A percentile compares a stretch with the other conserved stretches of the same genome.
phyloP scores from a whole-genome alignment of 2,329 filamentous ascomycete genomes.

The Monosporascus sp. region DNA sequence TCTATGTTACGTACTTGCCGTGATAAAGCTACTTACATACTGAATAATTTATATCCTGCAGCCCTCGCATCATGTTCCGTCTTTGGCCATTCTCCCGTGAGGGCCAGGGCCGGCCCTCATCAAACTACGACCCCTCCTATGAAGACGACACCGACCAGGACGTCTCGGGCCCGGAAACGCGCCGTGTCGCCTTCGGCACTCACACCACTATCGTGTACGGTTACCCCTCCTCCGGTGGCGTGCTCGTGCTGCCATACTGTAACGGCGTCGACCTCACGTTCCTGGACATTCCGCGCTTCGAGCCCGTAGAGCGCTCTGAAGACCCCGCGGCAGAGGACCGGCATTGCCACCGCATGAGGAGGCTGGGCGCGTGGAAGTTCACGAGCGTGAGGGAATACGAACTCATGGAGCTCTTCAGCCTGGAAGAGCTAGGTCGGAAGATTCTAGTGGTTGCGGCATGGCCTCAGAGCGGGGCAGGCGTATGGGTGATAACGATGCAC shows the following conservation, averaged over 20 bases:
- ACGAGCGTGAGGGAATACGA: not conserved
- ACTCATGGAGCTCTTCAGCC: too few relatives aligned
- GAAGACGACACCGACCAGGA: not conserved
- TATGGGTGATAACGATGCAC: conserved; percentile 6
- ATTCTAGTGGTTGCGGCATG: conserved; percentile 7
- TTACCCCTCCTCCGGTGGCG: conserved; percentile 4
- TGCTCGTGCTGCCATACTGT: conserved; percentile 5
- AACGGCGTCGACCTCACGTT: conserved; percentile 7
- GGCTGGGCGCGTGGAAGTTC: conserved; percentile 5
- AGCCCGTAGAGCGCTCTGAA: conserved; percentile 4
- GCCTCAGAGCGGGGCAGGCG: conserved; percentile 3
- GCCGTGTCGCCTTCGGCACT: conserved; percentile 1
- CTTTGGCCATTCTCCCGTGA: conserved; percentile 2
- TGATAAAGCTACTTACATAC: too few relatives aligned
- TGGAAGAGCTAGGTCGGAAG: too few relatives aligned
- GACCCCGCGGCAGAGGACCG: conserved; percentile 7
- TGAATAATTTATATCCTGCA: too few relatives aligned
- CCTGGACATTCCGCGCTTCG: conserved; percentile 7
- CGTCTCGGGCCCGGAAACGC: not conserved
- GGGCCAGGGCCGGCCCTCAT: not conserved
- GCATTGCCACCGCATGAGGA: conserved; percentile 6
- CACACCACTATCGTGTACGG: conserved; percentile 3
- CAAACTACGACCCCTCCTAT: not conserved
- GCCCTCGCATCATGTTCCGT: not conserved
- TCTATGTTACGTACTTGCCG: too few relatives aligned